Base-by-base conservation (phyloP, 805 yeast species). In the Zygoascus tannicola region DNA sequence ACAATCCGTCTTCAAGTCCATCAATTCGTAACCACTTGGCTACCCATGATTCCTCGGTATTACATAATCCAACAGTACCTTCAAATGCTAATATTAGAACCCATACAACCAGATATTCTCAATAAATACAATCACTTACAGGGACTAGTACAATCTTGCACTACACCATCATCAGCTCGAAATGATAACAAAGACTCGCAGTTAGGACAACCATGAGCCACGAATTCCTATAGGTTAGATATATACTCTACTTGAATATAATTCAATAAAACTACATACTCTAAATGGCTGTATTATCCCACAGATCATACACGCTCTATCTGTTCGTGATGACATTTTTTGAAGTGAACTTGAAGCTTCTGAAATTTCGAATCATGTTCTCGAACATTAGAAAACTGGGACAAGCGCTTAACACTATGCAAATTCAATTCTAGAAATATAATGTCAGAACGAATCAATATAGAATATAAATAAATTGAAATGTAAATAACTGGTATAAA, bases 231-330 rank as follows among this genome's bases (percentile, higher is more conserved):
- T 4, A 35, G 7, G 30, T 26, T 26, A 26, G 30, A 8, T 26
- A 12, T 26, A 12, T 26, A 12, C 7, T 7, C 30, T 26, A 26
- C 30, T 8, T 26, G 7, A 8, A 26, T 26, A 26, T 26, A 26
- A 26, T 7, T 8, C 30, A 26, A 26, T 26, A 12, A 2, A 30
- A 5, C 5, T 8, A 49, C 78, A 38, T 54, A 78, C 83, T 45
- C 70, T 74, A 53, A 82, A 75, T 4, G 95, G 78, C 57, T 85
- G 94, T 44, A 90, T 85, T 44, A 90, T 74, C 3, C 97, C 97
- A 65, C 98, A 90, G 46, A 92, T 75, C 96, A 90, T 85, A 58
- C 98, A 90, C 5, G 97, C 97, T 70, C 98, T 78, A 50, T 87
- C 94, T 7, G 81, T 72, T 66, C 80, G 75, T 30, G 75, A 66